Evolutionary conservation across 768 basidiomycete species (phyloP).

Genomic region (Lactarius tabidus): DNA sequence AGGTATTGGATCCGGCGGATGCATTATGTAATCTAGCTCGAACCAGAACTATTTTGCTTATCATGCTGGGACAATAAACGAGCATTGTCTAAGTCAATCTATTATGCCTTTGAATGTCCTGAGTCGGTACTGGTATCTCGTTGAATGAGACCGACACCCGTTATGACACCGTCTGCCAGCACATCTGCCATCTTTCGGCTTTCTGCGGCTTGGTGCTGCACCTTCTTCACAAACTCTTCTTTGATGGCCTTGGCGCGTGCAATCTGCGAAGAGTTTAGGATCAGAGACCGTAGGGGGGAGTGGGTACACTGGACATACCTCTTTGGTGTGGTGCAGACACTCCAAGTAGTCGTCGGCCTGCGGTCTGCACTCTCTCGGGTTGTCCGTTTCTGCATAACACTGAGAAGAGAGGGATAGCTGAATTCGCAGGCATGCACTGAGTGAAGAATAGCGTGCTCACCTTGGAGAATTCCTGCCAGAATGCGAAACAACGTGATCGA

Average conservation of each 20-base stretch:
- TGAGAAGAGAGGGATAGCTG: constrained; percentile 30
- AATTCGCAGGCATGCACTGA: background rate
- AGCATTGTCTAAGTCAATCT: constrained; percentile 2
- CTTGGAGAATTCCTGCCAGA: constrained; percentile 89
- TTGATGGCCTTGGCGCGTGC: constrained; percentile 66
- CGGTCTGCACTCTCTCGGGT: constrained; percentile 64
- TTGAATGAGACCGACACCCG: constrained; percentile 72
- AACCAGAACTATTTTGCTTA: background rate
- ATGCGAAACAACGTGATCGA: constrained; percentile 80
- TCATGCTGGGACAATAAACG: background rate
- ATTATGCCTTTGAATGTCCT: constrained; percentile 13
- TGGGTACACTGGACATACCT: constrained; percentile 53
- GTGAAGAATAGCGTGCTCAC: constrained; percentile 35
- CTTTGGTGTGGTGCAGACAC: constrained; percentile 85
- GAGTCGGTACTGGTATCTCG: constrained; percentile 34
- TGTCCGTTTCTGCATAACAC: constrained; percentile 84
- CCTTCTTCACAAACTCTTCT: constrained; percentile 64
- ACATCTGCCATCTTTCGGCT: constrained; percentile 69
- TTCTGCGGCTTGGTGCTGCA: constrained; percentile 60
- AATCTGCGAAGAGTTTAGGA: constrained; percentile 38
- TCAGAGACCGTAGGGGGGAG: background rate
- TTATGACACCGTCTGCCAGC: constrained; percentile 67
- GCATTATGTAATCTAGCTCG: constrained; percentile 13
- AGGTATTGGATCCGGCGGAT: background rate
- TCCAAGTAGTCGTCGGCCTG: constrained; percentile 86